phyloP scores from a whole-genome alignment of 768 basidiomycete species.

The Rhodotorula kratochvilovae region DNA sequence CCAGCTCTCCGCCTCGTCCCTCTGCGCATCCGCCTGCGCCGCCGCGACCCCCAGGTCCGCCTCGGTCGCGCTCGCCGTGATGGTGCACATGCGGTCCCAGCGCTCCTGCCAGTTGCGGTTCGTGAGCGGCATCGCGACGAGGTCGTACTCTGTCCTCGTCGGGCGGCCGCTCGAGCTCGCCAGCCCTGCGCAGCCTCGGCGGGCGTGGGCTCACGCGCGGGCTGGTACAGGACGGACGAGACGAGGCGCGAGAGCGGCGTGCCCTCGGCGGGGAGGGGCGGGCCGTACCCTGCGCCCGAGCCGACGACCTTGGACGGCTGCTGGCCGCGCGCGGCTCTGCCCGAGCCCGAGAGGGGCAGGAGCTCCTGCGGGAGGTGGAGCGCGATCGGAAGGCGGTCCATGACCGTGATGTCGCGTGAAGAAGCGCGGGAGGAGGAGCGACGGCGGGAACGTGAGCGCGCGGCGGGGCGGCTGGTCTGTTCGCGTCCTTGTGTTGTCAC shows the following conservation, averaged over 20 bases:
- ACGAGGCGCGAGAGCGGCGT: conserved; percentile 36
- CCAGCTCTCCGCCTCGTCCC: conserved; percentile 74
- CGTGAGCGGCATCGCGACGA: conserved; percentile 79
- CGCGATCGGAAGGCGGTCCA: conserved; percentile 40
- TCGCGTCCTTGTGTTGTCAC: background rate
- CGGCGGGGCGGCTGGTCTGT: background rate
- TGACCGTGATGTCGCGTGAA: background rate
- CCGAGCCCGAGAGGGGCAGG: conserved; percentile 31
- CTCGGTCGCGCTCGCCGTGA: conserved; percentile 47
- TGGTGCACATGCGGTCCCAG: conserved; percentile 78
- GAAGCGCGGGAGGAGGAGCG: background rate
- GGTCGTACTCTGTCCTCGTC: conserved; percentile 62
- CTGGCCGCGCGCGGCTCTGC: background rate
- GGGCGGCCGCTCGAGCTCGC: background rate
- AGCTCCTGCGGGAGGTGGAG: conserved; percentile 40
- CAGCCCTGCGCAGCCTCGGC: conserved; percentile 35
- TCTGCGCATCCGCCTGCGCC: conserved; percentile 45
- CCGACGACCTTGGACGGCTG: conserved; percentile 43
- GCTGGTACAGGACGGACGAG: conserved; percentile 28
- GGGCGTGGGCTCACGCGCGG: conserved; percentile 28
- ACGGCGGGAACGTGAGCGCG: too few relatives aligned
- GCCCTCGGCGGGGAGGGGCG: conserved; percentile 30
- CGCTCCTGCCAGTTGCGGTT: conserved; percentile 77
- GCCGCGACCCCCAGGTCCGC: conserved; percentile 49
- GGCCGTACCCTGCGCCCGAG: conserved; percentile 35